These are phyloP conservation scores for Amylocarpus encephaloides DNA, from an alignment of 2,329 filamentous ascomycete genomes.

Conservation along the genomic window DNA sequence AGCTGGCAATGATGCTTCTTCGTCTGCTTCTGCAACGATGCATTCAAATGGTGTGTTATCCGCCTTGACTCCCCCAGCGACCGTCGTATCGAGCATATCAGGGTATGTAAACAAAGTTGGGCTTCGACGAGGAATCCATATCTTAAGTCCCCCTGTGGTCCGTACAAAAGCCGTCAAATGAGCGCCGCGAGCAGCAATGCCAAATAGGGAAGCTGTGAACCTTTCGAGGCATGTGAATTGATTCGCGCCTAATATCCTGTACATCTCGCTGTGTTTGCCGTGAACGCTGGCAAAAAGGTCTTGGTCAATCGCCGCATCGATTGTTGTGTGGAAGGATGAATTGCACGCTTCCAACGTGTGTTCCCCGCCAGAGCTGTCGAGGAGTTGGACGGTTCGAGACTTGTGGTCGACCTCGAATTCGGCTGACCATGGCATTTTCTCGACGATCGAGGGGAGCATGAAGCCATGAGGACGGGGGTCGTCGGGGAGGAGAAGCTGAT, in stretches of 20 bases:
- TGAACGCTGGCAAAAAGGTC: conserved; percentile 35
- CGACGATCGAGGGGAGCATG: conserved; percentile 40
- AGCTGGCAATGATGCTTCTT: conserved; percentile 65
- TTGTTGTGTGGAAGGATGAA: conserved; percentile 35
- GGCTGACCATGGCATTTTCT: conserved; percentile 42
- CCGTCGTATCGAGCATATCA: conserved; percentile 71
- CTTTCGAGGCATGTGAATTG: conserved; percentile 15
- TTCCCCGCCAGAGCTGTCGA: conserved; percentile 16
- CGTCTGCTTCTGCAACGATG: conserved; percentile 63
- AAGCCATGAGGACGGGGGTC: conserved; percentile 45
- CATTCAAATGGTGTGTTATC: conserved; percentile 60
- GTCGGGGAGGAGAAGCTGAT: conserved; percentile 40
- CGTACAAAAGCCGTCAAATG: conserved; percentile 60
- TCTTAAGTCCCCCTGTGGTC: conserved; percentile 42
- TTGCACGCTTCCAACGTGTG: conserved; percentile 31
- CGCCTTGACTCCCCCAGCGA: conserved; percentile 69
- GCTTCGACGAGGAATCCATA: conserved; percentile 68
- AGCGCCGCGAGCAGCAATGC: conserved; percentile 58
- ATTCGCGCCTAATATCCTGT: conserved; percentile 28
- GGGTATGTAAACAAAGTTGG: conserved; percentile 65
- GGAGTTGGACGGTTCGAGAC: conserved; percentile 33
- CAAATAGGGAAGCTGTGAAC: conserved; percentile 45
- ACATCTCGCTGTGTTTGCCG: conserved; percentile 38
- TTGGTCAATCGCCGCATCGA: conserved; percentile 34
- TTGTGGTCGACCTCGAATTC: conserved; percentile 34